Conservation (phyloP, 202 grass and related monocot species). For the Panicum hallii region DNA sequence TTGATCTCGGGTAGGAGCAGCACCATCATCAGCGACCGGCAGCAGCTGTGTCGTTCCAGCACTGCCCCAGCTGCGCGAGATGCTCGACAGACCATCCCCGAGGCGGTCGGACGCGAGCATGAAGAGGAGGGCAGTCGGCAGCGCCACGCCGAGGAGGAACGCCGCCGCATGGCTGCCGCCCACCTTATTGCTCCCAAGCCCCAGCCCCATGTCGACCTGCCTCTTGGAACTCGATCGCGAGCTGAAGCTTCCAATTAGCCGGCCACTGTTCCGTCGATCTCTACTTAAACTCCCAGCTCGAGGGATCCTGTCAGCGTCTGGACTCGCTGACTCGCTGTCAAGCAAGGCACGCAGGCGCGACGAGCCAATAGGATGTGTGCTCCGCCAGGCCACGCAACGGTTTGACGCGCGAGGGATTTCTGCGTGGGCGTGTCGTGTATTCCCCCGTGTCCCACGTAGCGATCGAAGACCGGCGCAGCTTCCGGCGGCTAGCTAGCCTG, state of each 20-base stretch:
- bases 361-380: no score
- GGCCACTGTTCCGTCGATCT: no score
- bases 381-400: no score
- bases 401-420: no score
- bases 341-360: no score
- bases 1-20: background rate
- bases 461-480: background rate
- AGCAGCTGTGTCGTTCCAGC: no score
- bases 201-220: background rate
- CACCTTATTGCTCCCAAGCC: background rate
- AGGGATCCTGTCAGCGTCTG: no score
- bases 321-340: no score
- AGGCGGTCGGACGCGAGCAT: conserved; percentile 36
- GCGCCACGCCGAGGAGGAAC: conserved; percentile 45
- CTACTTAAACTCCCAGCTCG: background rate
- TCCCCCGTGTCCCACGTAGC: no score
- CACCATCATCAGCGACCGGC: background rate
- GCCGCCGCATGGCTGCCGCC: background rate
- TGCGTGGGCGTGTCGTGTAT: no score
- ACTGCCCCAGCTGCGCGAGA: background rate
- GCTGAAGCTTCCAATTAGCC: no score
- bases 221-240: background rate
- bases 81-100: background rate
- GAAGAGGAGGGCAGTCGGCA: conserved; percentile 42
- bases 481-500: background rate